Evolutionary conservation across 192 early-diverging fungal species (phyloP).

Genomic region (Entophlyctis helioformis): DNA sequence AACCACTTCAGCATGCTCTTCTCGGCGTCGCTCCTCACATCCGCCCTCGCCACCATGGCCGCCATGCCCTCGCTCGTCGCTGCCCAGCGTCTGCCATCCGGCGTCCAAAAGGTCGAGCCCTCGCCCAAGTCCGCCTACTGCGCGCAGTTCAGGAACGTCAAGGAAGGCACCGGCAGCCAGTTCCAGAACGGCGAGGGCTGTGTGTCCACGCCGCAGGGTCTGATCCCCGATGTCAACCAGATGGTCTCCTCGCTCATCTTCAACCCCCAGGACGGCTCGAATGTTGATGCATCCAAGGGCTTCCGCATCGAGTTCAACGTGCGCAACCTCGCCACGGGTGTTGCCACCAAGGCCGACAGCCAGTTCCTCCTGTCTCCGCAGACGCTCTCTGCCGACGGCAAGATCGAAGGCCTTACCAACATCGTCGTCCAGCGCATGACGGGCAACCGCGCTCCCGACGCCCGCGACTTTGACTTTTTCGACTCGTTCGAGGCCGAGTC

Average conservation of each 20-base stretch:
- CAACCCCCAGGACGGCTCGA: constrained; percentile 14
- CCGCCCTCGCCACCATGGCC: too few species aligned
- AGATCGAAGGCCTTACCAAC: constrained; percentile 31
- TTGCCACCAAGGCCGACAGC: constrained; percentile 17
- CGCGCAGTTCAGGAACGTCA: too few species aligned
- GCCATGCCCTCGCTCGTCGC: too few species aligned
- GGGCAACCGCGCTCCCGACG: constrained; percentile 7
- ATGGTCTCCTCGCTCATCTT: constrained; percentile 23
- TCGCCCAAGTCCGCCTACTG: too few species aligned
- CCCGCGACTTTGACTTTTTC: constrained; percentile 20
- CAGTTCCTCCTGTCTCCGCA: constrained; percentile 18
- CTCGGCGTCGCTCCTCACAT: too few species aligned
- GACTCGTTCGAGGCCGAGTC: constrained; percentile 20
- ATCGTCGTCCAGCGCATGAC: constrained; percentile 17
- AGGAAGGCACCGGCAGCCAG: too few species aligned
- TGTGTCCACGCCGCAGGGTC: too few species aligned
- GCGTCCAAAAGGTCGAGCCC: too few species aligned
- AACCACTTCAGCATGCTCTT: too few species aligned
- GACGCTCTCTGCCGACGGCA: constrained; percentile 22
- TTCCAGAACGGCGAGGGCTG: too few species aligned
- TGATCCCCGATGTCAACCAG: constrained; percentile 15
- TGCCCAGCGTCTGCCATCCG: too few species aligned
- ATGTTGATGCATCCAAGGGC: constrained; percentile 11
- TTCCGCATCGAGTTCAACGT: constrained; percentile 9
- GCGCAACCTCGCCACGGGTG: constrained; percentile 24